Percentiles rank a stretch among this genome's conserved stretches.
phyloP scores from a whole-genome alignment of 1,284 basidiomycete species.

The Heterobasidion annosum region DNA sequence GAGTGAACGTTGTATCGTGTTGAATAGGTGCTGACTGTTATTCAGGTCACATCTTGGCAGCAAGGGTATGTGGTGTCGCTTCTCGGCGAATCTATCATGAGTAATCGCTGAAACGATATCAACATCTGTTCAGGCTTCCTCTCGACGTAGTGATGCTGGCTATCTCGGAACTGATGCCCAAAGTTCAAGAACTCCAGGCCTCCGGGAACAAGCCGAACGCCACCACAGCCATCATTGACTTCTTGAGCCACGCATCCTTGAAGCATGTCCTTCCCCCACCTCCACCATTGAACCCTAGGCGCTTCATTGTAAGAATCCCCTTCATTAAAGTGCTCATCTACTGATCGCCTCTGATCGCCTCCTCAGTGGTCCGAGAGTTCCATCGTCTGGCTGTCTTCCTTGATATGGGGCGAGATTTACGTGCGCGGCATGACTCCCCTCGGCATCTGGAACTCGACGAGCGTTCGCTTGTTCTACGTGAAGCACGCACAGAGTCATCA shows the following conservation, averaged over 20 bases:
- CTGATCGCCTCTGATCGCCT: neutral
- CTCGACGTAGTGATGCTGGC: constrained; percentile 79
- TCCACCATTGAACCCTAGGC: constrained; percentile 56
- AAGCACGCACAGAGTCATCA: constrained; percentile 69
- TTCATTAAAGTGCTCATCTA: constrained; percentile 5
- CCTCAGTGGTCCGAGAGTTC: constrained; percentile 83
- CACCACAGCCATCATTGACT: constrained; percentile 60
- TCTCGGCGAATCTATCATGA: no score
- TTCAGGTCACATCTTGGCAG: constrained; percentile 76
- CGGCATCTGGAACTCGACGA: constrained; percentile 83
- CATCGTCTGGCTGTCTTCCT: constrained; percentile 80
- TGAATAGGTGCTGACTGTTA: neutral
- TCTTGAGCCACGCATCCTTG: constrained; percentile 55
- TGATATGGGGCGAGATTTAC: constrained; percentile 92
- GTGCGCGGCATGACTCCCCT: constrained; percentile 79
- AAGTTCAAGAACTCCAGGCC: constrained; percentile 74
- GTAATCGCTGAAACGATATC: constrained; percentile 4
- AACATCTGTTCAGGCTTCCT: constrained; percentile 47
- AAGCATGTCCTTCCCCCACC: constrained; percentile 63
- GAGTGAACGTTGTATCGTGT: neutral
- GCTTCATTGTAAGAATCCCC: constrained; percentile 53
- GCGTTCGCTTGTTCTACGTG: constrained; percentile 81
- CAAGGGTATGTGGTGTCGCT: constrained; percentile 46
- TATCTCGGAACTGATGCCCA: constrained; percentile 80
- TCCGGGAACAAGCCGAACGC: constrained; percentile 50